Evolutionary conservation across 1,139 yeast species (phyloP), one percentile per base, ranked within the genome.

Genomic region (Sugiyamaella castrensis): DNA sequence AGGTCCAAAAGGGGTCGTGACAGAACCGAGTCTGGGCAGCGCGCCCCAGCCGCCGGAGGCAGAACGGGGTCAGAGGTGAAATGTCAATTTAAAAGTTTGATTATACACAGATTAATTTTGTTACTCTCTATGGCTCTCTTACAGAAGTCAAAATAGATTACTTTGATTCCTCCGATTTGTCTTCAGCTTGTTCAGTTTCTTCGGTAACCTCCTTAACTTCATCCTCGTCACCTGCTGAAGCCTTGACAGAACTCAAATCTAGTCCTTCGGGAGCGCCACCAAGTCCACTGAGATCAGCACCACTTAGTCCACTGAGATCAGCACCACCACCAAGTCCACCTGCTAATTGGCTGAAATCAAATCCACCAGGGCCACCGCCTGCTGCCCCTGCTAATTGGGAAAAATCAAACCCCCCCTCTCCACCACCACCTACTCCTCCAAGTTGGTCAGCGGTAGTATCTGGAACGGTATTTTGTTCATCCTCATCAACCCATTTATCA

Each of bases 401-500:
- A 46, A 59, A 52, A 46, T 60, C 70, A 55, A 62, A 54, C 40
- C 55, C 57, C 27, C 58, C 63, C 51, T 63, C 65, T 53, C 72
- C 64, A 57, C 68, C 56, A 15, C 66, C 66, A 34, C 61, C 54
- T 16, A 72, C 76, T 35, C 69, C 71, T 15, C 61, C 67, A 44
- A 58, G 58, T 10, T 63, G 70, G 41, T 58, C 60, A 26, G 46
- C 48, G 24, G 24, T 19, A 19, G 3, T 19, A 16, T 55, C 58
- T 39, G 70, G 77, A 39, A 70, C 73, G 36, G 76, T 81, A 13
- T 73, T 82, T 70, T 87, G 96, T 70, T 88, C 96, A 63, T 89
- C 96, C 73, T 88, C 95, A 66, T 88, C 96, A 40, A 85, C 94
- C 98, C 98, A 92, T 70, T 84, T 87, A 73, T 91, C 96, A 64